Evolutionary conservation across 75 land plant species (phyloP), one percentile per base, ranked within the genome.

Genomic region (Cupressus sempervirens): DNA sequence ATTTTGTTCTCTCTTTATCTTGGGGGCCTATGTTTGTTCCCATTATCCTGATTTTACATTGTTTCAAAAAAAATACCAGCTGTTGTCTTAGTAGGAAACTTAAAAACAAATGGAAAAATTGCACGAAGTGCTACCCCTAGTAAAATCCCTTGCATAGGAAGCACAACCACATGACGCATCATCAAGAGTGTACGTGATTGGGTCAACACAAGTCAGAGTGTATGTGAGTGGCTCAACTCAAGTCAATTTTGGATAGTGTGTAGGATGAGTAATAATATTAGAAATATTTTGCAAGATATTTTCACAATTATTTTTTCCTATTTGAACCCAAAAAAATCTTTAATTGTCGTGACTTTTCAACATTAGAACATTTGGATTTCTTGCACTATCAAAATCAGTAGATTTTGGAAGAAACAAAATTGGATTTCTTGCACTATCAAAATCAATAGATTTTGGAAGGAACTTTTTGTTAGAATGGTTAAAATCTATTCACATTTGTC

Each of bases 91-190:
- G 87, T 86, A 54, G 91, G 95, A 26, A 96, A 88, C 87, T 95
- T 94, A 79, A 82, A 86, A 26, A 95, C 90, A 30, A 87, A 87
- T 9, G 97, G 95, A 76, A 96, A 95, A 62, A 96, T 41, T 29
- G 85, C 84, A 84, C 89, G 89, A n/a, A 90, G 87, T 50, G 94
- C 87, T 43, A 96, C 90, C 15, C 87, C 92, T 18, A 96, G 90
- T 70, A 91, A 86, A 85, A 96, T 90, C 82, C 83, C 88, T 90
- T 89, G 90, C 87, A 96, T 94, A 20, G 98, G 97, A 40, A 91
- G 88, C 32, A 95, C 97, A 89, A 26, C 97, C 97, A 86, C 98
- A 96, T 29, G 98, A 94, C 79, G 94, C 92, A 62, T 93, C 95
- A 75, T 89, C 84, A 32, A 94, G 94, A 80, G 96, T 90, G 68